A percentile compares a stretch with the other conserved stretches of the same genome.
These are phyloP conservation scores for Trichoderma endophyticum DNA, from an alignment of 2,329 filamentous ascomycete genomes.

Conservation along the genomic window DNA sequence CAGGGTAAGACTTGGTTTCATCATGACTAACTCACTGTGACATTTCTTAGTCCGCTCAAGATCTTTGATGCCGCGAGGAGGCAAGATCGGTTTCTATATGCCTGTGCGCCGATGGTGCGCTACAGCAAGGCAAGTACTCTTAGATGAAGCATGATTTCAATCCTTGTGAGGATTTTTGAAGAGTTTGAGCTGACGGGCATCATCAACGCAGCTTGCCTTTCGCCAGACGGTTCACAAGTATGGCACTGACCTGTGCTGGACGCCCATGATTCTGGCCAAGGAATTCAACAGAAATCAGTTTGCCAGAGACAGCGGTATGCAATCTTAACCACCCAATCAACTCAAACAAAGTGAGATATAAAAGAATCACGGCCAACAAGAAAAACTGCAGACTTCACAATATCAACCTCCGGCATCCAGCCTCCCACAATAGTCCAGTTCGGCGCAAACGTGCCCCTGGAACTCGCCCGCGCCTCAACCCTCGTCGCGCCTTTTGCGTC, in stretches of 20 bases:
- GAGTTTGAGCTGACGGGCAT: constrained; percentile 17
- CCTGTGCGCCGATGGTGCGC: constrained; percentile 66
- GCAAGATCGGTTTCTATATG: constrained; percentile 53
- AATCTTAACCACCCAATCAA: not conserved
- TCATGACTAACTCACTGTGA: not conserved
- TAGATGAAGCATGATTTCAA: not conserved
- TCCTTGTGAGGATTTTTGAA: not conserved
- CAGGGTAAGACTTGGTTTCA: not conserved
- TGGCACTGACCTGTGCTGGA: constrained; percentile 65
- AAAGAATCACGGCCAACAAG: not conserved
- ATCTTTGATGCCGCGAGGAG: constrained; percentile 55
- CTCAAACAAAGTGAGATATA: not conserved
- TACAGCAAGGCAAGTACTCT: constrained; percentile 51
- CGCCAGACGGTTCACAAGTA: constrained; percentile 64
- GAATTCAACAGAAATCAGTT: constrained; percentile 62
- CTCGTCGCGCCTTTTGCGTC: constrained; percentile 60
- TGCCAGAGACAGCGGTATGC: constrained; percentile 58
- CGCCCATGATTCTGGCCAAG: constrained; percentile 68
- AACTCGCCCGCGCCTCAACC: constrained; percentile 60
- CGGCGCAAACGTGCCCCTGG: constrained; percentile 58
- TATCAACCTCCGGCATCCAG: constrained; percentile 50
- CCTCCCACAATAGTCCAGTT: constrained; percentile 66
- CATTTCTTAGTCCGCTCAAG: constrained; percentile 49
- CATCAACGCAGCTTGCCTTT: constrained; percentile 57
- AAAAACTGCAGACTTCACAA: constrained; percentile 53